Evolutionary conservation across 2,329 filamentous ascomycete genomes (phyloP).

Genomic region (Xylariomycetidae sp.): DNA sequence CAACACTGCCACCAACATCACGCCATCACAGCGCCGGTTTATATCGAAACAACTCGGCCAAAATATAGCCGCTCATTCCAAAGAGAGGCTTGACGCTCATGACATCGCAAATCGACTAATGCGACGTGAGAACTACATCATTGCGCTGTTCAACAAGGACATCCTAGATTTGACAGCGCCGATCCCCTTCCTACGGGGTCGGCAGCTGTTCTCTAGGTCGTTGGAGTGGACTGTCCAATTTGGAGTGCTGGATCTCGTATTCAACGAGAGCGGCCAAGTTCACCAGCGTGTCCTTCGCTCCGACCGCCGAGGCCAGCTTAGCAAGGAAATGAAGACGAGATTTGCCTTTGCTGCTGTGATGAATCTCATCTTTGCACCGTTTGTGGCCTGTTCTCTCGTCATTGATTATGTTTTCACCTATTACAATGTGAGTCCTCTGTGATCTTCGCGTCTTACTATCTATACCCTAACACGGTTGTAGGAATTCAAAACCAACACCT

Average conservation of each 20-base stretch:
- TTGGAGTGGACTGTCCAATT: conserved; percentile 90
- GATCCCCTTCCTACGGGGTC: conserved; percentile 73
- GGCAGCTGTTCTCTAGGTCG: conserved; percentile 82
- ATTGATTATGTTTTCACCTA: conserved; percentile 92
- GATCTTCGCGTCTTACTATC: not conserved
- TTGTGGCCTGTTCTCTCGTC: conserved; percentile 80
- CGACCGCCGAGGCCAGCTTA: conserved; percentile 72
- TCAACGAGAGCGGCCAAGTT: conserved; percentile 84
- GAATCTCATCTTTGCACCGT: conserved; percentile 81
- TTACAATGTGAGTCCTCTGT: conserved; percentile 64
- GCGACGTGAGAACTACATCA: conserved; percentile 95
- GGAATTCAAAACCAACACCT: conserved; percentile 94
- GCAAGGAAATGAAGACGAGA: conserved; percentile 69
- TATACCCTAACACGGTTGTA: conserved; percentile 30
- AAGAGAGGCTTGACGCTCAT: conserved; percentile 90
- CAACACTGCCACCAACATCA: conserved; percentile 61
- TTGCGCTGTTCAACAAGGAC: conserved; percentile 96
- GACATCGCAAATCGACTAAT: conserved; percentile 96
- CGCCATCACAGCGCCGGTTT: conserved; percentile 46
- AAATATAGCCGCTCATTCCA: conserved; percentile 75
- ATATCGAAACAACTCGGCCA: conserved; percentile 49
- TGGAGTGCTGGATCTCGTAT: conserved; percentile 89
- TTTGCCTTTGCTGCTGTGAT: conserved; percentile 81
- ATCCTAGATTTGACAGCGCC: conserved; percentile 82
- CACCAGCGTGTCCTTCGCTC: conserved; percentile 81